Base-by-base conservation (phyloP, 495 filamentous ascomycete species). In the Penicillium chermesinum region DNA sequence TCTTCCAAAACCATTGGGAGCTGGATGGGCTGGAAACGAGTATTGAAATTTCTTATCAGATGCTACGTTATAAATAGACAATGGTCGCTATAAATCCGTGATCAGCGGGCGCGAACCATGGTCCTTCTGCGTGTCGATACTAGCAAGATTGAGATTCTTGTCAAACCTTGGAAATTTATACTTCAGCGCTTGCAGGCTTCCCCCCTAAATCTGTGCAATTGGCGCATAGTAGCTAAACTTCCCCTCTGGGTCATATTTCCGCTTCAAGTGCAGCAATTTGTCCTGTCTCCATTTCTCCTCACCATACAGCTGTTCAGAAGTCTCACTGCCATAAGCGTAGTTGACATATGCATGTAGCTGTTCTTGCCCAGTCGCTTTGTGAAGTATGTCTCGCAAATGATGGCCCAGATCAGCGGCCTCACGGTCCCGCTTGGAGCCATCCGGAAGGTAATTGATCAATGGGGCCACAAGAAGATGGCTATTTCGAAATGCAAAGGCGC, bases 291-390 rank as follows among this genome's bases (percentile, higher is more conserved):
- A 80, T 13, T 44, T n/a, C 41, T 79, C 78, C 41, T 59, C 54
- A 0, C 81, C 79, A 45, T 84, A 84, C 60, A 62, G 56, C 21
- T 65, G 53, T 59, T 71, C 19, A 7, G 44, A 21, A 0, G 54
- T 57, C 65, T 85, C 80, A 22, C 73, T 59, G 2, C 81, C 80
- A 41, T 70, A 68, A 0, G 81, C 81, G 61, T 85, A 84, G 54
- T 84, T 85, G 37, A 83, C 73, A 47, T 84, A 84, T 0, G 73
- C 58, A 22, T 70, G 61, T 43, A 76, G 39, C 22, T 74, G 52
- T 3, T 49, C 25, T 9, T 50, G 35, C 0, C 68, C 72, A 48
- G 54, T 72, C 3, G 54, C 73, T 5, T 69, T 38, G 20, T 56
- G 53, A 2, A 80, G 58, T 8, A 76, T 66, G 7, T 69, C 30